A percentile compares a stretch with the other conserved stretches of the same genome.
Conservation (phyloP, 1,284 basidiomycete genomes). For the Somion occarium region DNA sequence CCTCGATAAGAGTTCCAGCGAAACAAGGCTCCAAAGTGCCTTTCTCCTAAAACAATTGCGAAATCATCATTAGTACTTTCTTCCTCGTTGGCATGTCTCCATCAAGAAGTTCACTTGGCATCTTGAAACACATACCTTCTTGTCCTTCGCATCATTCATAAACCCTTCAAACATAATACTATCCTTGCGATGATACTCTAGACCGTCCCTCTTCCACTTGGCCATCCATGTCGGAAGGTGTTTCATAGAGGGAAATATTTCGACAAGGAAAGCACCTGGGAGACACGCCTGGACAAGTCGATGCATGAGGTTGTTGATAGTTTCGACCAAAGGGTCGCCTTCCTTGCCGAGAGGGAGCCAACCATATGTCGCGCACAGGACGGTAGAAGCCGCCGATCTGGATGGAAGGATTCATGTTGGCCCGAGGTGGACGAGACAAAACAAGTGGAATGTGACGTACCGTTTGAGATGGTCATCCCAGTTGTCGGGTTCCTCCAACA, state of each 20-base stretch:
- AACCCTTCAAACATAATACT: slow-evolving; percentile 14
- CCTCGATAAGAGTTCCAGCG: slow-evolving; percentile 5
- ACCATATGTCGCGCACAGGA: slow-evolving; percentile 9
- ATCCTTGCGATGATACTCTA: slow-evolving; percentile 12
- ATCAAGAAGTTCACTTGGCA: too few relatives aligned
- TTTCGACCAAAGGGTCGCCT: slow-evolving; percentile 8
- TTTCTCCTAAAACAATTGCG: slow-evolving; percentile 2
- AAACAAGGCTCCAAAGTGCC: slow-evolving; percentile 6
- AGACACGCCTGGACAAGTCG: slow-evolving; percentile 18
- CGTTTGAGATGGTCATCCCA: slow-evolving; percentile 3
- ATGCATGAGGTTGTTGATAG: slow-evolving; percentile 14
- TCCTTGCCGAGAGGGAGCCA: not conserved
- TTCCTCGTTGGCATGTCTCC: too few relatives aligned
- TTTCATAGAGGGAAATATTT: slow-evolving; percentile 16
- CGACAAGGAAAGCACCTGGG: slow-evolving; percentile 12
- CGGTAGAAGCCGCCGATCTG: slow-evolving; percentile 5
- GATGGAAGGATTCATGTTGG: not conserved
- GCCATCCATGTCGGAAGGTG: slow-evolving; percentile 20
- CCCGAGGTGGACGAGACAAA: not conserved
- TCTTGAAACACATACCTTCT: slow-evolving; percentile 1
- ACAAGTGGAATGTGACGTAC: not conserved
- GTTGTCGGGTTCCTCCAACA: not conserved
- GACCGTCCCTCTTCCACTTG: slow-evolving; percentile 19
- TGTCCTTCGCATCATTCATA: slow-evolving; percentile 8
- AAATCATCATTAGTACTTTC: too few relatives aligned